Percentiles rank a stretch among this genome's conserved stretches.
These are phyloP conservation scores for Zoysia matrella DNA, from an alignment of 202 grass and related monocot species.

Conservation along the genomic window DNA sequence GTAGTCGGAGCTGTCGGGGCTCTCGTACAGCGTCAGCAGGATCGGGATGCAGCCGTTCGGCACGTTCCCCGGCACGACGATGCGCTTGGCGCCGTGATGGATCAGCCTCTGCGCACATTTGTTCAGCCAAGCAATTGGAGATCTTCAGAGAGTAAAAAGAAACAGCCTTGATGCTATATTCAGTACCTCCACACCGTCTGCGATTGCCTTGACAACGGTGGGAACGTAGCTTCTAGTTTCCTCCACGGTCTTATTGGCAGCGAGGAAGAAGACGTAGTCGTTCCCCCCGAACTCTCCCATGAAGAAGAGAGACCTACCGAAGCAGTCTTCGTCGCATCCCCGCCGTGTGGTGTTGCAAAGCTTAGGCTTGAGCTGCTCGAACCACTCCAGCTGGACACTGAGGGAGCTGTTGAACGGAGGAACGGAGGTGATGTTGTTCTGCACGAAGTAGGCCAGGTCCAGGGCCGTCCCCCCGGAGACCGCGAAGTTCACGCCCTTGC, in stretches of 20 bases:
- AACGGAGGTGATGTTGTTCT: slow-evolving; percentile 20
- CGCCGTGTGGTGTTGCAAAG: slow-evolving; percentile 33
- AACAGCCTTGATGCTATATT: too few relatives aligned
- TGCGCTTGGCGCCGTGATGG: slow-evolving; percentile 26
- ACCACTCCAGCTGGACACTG: slow-evolving; percentile 51
- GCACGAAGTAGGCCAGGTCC: slow-evolving; percentile 35
- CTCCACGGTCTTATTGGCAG: slow-evolving; percentile 24
- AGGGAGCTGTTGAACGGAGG: slow-evolving; percentile 39
- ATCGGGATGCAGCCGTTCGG: slow-evolving; percentile 41
- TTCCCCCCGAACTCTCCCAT: slow-evolving; percentile 63
- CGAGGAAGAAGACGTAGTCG: slow-evolving; percentile 47
- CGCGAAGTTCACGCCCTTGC: slow-evolving; percentile 54
- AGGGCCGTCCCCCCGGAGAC: slow-evolving; percentile 49
- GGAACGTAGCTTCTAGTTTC: slow-evolving; percentile 21
- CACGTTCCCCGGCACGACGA: slow-evolving; percentile 42
- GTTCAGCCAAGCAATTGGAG: neutral
- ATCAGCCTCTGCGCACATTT: slow-evolving; percentile 30
- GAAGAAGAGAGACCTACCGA: slow-evolving; percentile 44
- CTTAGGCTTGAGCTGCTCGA: slow-evolving; percentile 52
- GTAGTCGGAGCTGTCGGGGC: slow-evolving; percentile 1
- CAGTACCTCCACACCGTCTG: slow-evolving; percentile 15
- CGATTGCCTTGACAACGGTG: slow-evolving; percentile 8
- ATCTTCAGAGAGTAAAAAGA: too few relatives aligned
- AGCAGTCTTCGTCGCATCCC: slow-evolving; percentile 22
- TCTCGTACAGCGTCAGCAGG: slow-evolving; percentile 17